phyloP scores from a whole-genome alignment of 1,284 basidiomycete species.

The Boletus mariae region DNA sequence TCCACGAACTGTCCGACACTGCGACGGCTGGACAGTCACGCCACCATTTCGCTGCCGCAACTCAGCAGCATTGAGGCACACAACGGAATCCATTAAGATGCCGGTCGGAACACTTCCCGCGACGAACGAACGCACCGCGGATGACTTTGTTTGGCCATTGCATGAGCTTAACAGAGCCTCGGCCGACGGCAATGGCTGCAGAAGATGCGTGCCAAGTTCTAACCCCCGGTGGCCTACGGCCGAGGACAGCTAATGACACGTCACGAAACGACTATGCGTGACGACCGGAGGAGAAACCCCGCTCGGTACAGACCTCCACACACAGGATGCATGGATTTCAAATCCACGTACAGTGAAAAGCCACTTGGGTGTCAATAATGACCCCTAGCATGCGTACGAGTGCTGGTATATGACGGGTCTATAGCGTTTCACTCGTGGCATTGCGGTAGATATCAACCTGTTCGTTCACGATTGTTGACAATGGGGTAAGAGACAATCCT shows the following conservation, averaged over 20 bases:
- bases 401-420: no score
- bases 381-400: no score
- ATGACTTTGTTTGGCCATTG: neutral
- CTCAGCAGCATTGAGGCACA: neutral
- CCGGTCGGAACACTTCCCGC: neutral
- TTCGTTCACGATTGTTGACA: neutral
- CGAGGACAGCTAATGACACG: neutral
- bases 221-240: neutral
- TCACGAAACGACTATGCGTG: neutral
- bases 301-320: no score
- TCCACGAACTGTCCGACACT: no score
- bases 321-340: neutral
- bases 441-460: no score
- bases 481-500: conserved; percentile 2
- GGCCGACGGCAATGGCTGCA: neutral
- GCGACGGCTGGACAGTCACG: no score
- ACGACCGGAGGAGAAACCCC: no score
- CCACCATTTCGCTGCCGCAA: neutral
- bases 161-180: neutral
- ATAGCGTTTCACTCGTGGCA: no score
- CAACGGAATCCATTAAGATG: neutral
- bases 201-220: neutral
- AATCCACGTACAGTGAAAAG: no score
- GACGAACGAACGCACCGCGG: neutral
- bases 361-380: no score